Evolutionary conservation across 2,329 filamentous ascomycete species (phyloP), one percentile per base, ranked within the genome.

Genomic region (Fusarium nygamai): DNA sequence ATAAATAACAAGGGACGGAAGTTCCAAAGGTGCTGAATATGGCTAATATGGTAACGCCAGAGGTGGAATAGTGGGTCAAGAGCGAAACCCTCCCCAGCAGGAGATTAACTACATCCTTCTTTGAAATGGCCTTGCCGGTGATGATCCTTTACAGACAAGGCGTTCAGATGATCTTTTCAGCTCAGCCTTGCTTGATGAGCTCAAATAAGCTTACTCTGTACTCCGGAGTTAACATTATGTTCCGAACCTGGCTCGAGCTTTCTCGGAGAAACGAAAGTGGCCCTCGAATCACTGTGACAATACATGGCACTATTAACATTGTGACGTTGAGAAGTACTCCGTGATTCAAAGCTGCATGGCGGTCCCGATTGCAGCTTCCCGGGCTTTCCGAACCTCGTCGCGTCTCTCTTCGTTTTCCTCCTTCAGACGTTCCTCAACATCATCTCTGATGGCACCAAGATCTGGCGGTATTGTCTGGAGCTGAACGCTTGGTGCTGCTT

Each of bases 401-500:
- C 91, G 86, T 71, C 84, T 86, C 64, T 91, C 89, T 61, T 91
- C 88, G 22, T 85, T 85, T 79, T 92, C 89, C 77, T 94, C 92
- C 75, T 89, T 90, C 56, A 94, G 82, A 72, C 88, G 85, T 61
- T 89, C 87, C 78, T 95, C 93, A 2, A 94, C 89, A 62, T 93
- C 89, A 65, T 92, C 90, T 73, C 93, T 86, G 17, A 93, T 87
- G 47, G 87, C 90, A 24, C 88, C 87, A 12, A 96, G 87, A 79
- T 96, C 94, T 1, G 93, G 92, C 16, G 94, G 94, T 61, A 98
- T 93, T 50, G 91, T 88, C 75, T 91, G 90, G 83, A 95, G 93
- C 82, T 97, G 94, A 34, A 97, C 94, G 78, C 94, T 97, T 2
- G 96, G 96, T 13, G 94, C 94, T 43, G 91, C 89, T 78, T 93